A percentile compares a stretch with the other conserved stretches of the same genome.
Evolutionary conservation across 306 rosid species (phyloP).

Genomic region (Canavalia ensiformis): DNA sequence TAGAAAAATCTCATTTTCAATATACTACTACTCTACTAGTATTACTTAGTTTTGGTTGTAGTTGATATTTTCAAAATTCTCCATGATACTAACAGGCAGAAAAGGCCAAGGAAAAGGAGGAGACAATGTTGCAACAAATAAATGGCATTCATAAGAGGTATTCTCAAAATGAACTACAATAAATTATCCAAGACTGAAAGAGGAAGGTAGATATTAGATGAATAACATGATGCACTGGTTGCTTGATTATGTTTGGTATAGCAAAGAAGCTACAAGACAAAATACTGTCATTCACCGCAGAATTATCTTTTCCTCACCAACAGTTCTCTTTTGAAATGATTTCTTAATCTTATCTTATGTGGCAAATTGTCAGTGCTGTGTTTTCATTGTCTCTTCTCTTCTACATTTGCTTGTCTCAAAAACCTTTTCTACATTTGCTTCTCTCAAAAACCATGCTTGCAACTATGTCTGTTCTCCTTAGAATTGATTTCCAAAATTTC

Average conservation of each 20-base stretch:
- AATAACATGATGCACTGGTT: conserved; percentile 16
- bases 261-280: conserved; percentile 34
- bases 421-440: neutral
- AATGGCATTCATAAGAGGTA: conserved; percentile 75
- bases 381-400: conserved; percentile 16
- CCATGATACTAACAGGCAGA: conserved; percentile 73
- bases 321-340: conserved; percentile 28
- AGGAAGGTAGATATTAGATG: conserved; percentile 30
- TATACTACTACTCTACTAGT: neutral
- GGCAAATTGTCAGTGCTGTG: conserved; percentile 4
- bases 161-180: conserved; percentile 16
- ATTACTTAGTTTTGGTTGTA: conserved; percentile 35
- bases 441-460: conserved; percentile 11
- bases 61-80: conserved; percentile 47
- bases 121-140: conserved; percentile 63
- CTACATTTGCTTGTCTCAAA: conserved; percentile 23
- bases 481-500: conserved; percentile 31
- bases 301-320: conserved; percentile 20
- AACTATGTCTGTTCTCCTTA: conserved; percentile 3
- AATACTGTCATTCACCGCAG: neutral
- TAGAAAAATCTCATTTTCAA: conserved; percentile 2
- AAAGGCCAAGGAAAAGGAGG: conserved; percentile 94
- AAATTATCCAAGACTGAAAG: conserved; percentile 14
- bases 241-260: conserved; percentile 34
- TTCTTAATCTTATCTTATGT: neutral